Percentiles rank a stretch among this genome's conserved stretches.
Evolutionary conservation across 2,329 filamentous ascomycete species (phyloP).

Genomic region (Xylariomycetidae sp.): DNA sequence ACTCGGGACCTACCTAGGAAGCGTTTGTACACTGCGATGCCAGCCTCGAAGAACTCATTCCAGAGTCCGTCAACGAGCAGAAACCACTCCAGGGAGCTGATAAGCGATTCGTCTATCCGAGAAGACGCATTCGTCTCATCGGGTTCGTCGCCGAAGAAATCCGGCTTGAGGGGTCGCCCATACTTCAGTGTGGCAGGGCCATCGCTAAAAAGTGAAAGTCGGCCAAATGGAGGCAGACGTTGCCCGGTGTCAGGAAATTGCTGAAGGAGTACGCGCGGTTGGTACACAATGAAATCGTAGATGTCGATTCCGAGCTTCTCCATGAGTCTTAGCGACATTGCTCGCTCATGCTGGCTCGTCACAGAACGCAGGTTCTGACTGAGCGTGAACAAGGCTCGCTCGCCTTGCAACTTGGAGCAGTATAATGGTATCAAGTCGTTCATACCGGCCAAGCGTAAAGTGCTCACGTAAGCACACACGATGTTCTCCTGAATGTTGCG

Average conservation of each 20-base stretch:
- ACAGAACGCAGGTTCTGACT: constrained; percentile 73
- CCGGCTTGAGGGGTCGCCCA: constrained; percentile 59
- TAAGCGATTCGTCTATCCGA: constrained; percentile 67
- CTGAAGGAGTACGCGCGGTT: constrained; percentile 49
- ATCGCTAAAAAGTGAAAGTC: constrained; percentile 46
- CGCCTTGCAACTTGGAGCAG: constrained; percentile 66
- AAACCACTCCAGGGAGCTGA: constrained; percentile 81
- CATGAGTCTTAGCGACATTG: constrained; percentile 68
- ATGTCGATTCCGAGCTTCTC: constrained; percentile 67
- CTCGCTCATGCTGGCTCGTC: constrained; percentile 56
- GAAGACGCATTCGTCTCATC: constrained; percentile 48
- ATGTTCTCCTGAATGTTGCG: constrained; percentile 63
- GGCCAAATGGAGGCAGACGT: constrained; percentile 33
- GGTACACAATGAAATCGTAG: constrained; percentile 64
- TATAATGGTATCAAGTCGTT: constrained; percentile 82
- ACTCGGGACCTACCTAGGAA: constrained; percentile 65
- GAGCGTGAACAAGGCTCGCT: constrained; percentile 63
- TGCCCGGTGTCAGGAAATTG: constrained; percentile 35
- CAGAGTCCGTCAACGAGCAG: constrained; percentile 67
- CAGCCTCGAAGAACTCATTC: constrained; percentile 61
- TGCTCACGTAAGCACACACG: constrained; percentile 74
- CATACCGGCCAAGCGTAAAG: constrained; percentile 65
- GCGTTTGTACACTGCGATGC: constrained; percentile 70
- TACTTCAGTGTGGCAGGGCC: constrained; percentile 46
- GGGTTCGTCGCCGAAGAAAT: constrained; percentile 63